A percentile compares a stretch with the other conserved stretches of the same genome.
Evolutionary conservation across 2,329 filamentous ascomycete species (phyloP).

Genomic region (Botrytis porri): DNA sequence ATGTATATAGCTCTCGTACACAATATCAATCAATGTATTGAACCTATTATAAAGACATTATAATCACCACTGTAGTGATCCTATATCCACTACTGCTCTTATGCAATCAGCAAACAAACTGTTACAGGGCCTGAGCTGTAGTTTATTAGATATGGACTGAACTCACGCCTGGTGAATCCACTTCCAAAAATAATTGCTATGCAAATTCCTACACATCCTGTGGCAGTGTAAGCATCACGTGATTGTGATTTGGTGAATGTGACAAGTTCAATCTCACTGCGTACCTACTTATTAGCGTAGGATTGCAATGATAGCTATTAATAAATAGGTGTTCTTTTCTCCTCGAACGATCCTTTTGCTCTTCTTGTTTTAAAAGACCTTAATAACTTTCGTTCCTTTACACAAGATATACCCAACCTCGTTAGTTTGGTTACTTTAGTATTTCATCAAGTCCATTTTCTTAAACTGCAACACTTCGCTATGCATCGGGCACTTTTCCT

Average conservation of each 20-base stretch:
- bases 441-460: background rate
- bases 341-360: no score
- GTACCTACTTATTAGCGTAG: background rate
- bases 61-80: no score
- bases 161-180: background rate
- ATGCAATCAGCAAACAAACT: background rate
- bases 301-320: background rate
- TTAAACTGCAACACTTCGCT: background rate
- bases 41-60: no score
- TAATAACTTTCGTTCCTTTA: background rate
- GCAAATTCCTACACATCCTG: background rate
- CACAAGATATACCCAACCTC: background rate
- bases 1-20: no score
- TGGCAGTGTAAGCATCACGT: background rate
- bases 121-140: background rate
- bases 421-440: background rate
- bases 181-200: background rate
- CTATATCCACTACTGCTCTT: background rate
- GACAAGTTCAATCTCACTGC: background rate
- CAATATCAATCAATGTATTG: no score
- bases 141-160: background rate
- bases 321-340: background rate
- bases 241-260: background rate
- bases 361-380: background rate
- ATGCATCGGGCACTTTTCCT: conserved; percentile 7